Base-by-base conservation (phyloP, 495 filamentous ascomycete genomes). In the Hypoxylon lienhwacheense region DNA sequence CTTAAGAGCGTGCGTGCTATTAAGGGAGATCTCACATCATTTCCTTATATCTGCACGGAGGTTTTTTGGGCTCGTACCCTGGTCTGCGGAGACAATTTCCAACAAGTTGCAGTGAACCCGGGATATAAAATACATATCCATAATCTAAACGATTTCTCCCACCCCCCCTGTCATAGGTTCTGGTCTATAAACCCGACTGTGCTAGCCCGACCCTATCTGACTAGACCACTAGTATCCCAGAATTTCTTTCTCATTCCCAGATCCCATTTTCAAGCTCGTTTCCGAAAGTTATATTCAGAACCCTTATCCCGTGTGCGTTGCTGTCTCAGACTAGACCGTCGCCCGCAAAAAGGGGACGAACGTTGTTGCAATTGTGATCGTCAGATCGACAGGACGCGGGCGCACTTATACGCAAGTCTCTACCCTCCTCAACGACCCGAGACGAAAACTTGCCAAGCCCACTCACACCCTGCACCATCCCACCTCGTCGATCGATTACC, bases 351-450 rank as follows among this genome's bases (percentile, higher is more conserved):
- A 47, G 36, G 33, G 47, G n/a, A n/a, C n/a, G n/a, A n/a, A 60
- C 36, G 49, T 53, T 37, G 42, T 53, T 53, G 34, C 55, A 43
- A 61, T 60, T 64, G 49, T 53, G 63, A 66, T 66, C 63, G 60
- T 50, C 63, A 24, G 63, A 66, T 66, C 63, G 63, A 58, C 59
- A 48, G 44, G 50, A 49, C 58, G 47, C 19, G 32, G 37, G 26
- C 41, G 25, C 46, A 53, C 22, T 50, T 55, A 21, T 42, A 34
- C 48, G 21, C 36, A 32, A 55, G 46, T 45, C 42, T 48, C 19
- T 46, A 47, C 40, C 43, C 22, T 52, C 29, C 48, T 44, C 37
- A 16, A 44, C 55, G 29, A 37, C 42, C 51, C 46, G 54, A 48
- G 42, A 42, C 31, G 36, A 36, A 58, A 59, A 59, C 44, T 43